Conservation (phyloP, 257 asterid species). For the Paulownia fortunei region DNA sequence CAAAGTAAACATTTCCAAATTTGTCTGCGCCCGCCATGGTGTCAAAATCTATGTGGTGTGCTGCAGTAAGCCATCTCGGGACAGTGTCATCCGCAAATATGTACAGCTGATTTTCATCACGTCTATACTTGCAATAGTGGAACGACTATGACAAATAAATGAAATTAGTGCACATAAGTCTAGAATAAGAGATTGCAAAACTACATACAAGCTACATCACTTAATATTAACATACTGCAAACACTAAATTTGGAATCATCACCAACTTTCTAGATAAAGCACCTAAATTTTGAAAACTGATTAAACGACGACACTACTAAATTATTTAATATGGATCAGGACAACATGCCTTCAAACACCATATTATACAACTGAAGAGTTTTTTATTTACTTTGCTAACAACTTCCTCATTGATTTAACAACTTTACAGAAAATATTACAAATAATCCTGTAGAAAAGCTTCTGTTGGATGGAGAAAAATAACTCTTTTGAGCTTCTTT, state of each 20-base stretch:
- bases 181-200: conserved; percentile 17
- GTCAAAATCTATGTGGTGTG: conserved; percentile 91
- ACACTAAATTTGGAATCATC: conserved; percentile 11
- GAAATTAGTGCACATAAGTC: background rate
- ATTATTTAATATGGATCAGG: background rate
- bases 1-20: conserved; percentile 92
- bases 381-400: background rate
- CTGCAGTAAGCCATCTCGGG: conserved; percentile 95
- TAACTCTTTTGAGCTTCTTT: background rate
- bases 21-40: conserved; percentile 98
- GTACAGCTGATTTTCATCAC: conserved; percentile 96
- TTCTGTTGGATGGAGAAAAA: background rate
- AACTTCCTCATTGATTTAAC: conserved; percentile 10
- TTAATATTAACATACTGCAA: background rate
- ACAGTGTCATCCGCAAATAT: conserved; percentile 98
- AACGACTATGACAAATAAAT: conserved; percentile 70
- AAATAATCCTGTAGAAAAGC: background rate
- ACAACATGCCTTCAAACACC: background rate
- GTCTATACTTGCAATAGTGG: conserved; percentile 99
- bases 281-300: background rate
- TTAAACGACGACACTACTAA: background rate
- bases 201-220: background rate
- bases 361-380: background rate
- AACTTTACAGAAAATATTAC: background rate
- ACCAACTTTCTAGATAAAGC: background rate